Base-by-base conservation (phyloP, 2,329 filamentous ascomycete genomes). In the Tricladium varicosporioides region DNA sequence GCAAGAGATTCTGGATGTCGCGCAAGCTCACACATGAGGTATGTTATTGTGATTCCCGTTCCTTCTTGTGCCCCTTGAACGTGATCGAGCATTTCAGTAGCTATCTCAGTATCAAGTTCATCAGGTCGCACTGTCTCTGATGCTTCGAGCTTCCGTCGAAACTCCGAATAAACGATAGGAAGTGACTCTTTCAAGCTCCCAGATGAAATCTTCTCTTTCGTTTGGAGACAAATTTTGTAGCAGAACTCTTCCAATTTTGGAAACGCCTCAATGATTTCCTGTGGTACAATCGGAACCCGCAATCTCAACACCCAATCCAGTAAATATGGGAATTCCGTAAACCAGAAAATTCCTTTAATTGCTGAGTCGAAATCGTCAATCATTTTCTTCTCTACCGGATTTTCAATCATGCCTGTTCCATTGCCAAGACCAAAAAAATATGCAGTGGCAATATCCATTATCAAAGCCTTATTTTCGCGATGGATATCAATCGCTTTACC, bases 11-110 rank as follows among this genome's bases (percentile, higher is more conserved):
- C 77, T 0, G 60, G 66, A 9, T 67, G 63, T 7, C 71, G 71
- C 0, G 78, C 81, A 15, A 83, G 74, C 52, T 86, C 78, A 72
- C 83, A 84, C 32, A 81, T 73, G 1, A 84, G 69, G 65, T 86
- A 89, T 2, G 81, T 82, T 16, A 89, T 72, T 0, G 81, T 83
- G 42, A 91, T 84, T 1, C 84, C 85, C 2, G 84, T 85, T 0
- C 89, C 92, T 67, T 93, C 89, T 62, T 91, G 87, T 1, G 88
- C 88, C 0, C 89, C 89, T 1, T 87, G 80, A 2, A 90, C 76
- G 62, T 93, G 88, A 64, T 92, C 89, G 36, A 90, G 78, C 53
- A 89, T 75, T 67, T 92, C 89, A 32, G 83, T 88, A 1, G 87
- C 86, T 18, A 90, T 14, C 1, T 32, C 32, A 2, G 45, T 9